Evolutionary conservation across 2,329 filamentous ascomycete species (phyloP), one percentile per base, ranked within the genome.

Genomic region (Fusarium sp.): DNA sequence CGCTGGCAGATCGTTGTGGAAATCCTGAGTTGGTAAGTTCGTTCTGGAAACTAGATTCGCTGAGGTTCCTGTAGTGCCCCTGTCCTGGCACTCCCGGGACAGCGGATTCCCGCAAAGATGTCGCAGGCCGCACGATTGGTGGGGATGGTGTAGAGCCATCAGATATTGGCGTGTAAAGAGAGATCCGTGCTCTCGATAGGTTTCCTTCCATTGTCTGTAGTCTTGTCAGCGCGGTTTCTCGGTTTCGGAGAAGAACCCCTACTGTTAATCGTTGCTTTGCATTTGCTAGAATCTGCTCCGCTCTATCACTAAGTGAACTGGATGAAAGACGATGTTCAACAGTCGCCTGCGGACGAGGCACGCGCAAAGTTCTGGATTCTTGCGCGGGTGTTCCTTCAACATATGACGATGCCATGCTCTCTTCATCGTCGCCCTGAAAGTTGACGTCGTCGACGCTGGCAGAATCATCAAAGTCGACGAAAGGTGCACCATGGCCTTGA

Each of bases 171-270:
- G 74, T 70, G 57, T 77, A 70, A 80, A 92, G 79, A 9, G 89
- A 88, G 62, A 84, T 87, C 68, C 92, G 86, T 27, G 92, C 93
- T 58, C 92, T 88, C 53, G 84, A 88, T 17, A 97, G 80, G 68
- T 97, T 97, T 33, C 90, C 92, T 76, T 97, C 94, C 93, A 97
- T 97, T 29, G 91, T 90, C 92, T 96, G 73, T 19, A 45, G 50
- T 33, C 27, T 27, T 27, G 38, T 70, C 51, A 67, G 65, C 49
- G 51, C 29, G 49, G 17, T n/a, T 31, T 23, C 14, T 29, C 33
- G 29, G n/a, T 35, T 36, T 29, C 21, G 29, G 10, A 38, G 13
- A 29, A 13, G 8, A 32, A 25, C 33, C 77, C 91, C 74, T 82
- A 96, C 92, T 72, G 91, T 95, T 59, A 98, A 81, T 67, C 93